These are phyloP conservation scores for Suillus decipiens DNA, from an alignment of 768 basidiomycete species.

Conservation along the genomic window DNA sequence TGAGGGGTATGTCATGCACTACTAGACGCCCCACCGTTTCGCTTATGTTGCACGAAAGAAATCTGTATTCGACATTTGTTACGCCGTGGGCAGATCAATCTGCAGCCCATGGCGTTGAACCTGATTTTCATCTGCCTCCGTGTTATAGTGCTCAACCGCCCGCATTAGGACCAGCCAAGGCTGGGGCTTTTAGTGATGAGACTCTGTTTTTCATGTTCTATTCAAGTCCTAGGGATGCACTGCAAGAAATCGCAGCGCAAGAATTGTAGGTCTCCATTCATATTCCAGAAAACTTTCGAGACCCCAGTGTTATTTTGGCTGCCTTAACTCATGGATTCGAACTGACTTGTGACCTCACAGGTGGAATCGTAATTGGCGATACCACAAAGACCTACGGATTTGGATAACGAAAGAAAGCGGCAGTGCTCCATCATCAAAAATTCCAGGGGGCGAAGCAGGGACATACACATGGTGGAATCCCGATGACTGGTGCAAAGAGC, in stretches of 20 bases:
- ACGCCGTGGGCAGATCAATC: slow-evolving; percentile 96
- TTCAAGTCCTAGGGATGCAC: slow-evolving; percentile 84
- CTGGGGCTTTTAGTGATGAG: slow-evolving; percentile 88
- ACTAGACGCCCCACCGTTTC: slow-evolving; percentile 20
- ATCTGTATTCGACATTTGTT: slow-evolving; percentile 89
- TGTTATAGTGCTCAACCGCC: slow-evolving; percentile 94
- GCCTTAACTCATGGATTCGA: neutral
- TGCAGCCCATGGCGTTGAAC: slow-evolving; percentile 83
- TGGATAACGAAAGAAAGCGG: slow-evolving; percentile 90
- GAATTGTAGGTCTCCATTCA: slow-evolving; percentile 72
- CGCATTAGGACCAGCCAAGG: slow-evolving; percentile 79
- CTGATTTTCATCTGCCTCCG: slow-evolving; percentile 85
- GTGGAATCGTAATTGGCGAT: slow-evolving; percentile 94
- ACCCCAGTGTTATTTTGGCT: neutral
- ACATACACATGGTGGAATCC: slow-evolving; percentile 91
- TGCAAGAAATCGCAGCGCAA: slow-evolving; percentile 93
- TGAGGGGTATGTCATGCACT: slow-evolving; percentile 63
- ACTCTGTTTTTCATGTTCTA: slow-evolving; percentile 99
- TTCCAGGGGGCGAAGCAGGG: slow-evolving; percentile 81
- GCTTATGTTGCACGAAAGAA: slow-evolving; percentile 46
- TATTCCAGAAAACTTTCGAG: neutral
- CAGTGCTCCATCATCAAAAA: slow-evolving; percentile 72
- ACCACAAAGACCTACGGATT: slow-evolving; percentile 85
- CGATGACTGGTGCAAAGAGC: slow-evolving; percentile 74
- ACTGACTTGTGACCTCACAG: slow-evolving; percentile 40